Conservation (phyloP, 1,139 yeast genomes). For the Nakaseomyces delphensis region DNA sequence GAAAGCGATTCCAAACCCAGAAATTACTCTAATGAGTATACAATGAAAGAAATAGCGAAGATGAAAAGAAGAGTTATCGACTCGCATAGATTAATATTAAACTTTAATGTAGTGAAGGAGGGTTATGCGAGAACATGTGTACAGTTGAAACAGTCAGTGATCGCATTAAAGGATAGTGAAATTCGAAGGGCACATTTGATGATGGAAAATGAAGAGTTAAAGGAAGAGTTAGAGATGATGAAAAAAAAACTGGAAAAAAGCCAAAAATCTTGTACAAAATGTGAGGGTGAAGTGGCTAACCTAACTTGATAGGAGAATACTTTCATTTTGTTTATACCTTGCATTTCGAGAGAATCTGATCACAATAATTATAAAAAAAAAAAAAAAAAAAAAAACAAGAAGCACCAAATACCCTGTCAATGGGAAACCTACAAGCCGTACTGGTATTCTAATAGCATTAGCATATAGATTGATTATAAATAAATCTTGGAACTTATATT, state of each 20-base stretch:
- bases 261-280: not conserved
- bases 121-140: constrained; percentile 30
- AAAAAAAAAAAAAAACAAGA: not conserved
- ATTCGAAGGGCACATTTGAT: constrained; percentile 29
- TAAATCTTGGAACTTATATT: not conserved
- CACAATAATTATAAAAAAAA: not conserved
- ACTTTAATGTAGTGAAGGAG: constrained; percentile 29
- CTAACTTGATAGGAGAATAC: not conserved
- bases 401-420: not conserved
- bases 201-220: constrained; percentile 26
- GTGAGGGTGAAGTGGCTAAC: not conserved
- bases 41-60: constrained; percentile 21
- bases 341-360: not conserved
- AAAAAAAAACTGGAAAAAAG: constrained; percentile 8
- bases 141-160: constrained; percentile 29
- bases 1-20: not conserved
- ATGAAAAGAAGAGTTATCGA: constrained; percentile 29
- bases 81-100: constrained; percentile 28
- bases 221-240: constrained; percentile 14
- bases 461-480: not conserved
- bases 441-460: not conserved
- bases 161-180: constrained; percentile 32
- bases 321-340: not conserved
- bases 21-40: constrained; percentile 16
- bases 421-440: not conserved